phyloP scores from a whole-genome alignment of 805 yeast species.

The Nakazawaea anatomiae region DNA sequence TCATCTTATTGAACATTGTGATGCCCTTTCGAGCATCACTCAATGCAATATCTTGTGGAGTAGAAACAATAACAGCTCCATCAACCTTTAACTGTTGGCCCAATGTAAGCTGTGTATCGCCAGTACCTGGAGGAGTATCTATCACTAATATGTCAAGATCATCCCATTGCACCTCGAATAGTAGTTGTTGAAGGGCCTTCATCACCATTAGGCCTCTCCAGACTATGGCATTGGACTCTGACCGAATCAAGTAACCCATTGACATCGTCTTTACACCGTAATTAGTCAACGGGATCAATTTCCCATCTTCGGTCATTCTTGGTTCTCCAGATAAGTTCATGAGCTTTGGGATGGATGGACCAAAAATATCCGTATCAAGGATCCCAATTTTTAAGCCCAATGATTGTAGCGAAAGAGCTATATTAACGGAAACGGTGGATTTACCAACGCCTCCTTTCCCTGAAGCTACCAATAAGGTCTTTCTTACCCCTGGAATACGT shows the following conservation, averaged over 20 bases:
- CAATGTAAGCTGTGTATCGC: conserved; percentile 80
- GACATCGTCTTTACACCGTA: conserved; percentile 83
- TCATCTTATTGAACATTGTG: conserved; percentile 67
- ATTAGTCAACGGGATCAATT: conserved; percentile 59
- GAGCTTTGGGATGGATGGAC: conserved; percentile 76
- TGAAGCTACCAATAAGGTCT: conserved; percentile 61
- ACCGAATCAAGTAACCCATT: conserved; percentile 73
- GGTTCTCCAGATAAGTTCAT: conserved; percentile 71
- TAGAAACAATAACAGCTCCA: conserved; percentile 78
- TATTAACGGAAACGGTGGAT: conserved; percentile 65
- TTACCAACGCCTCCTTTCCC: conserved; percentile 84
- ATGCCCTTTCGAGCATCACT: conserved; percentile 78
- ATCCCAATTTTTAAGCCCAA: conserved; percentile 58
- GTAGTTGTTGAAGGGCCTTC: conserved; percentile 79
- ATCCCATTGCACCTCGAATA: conserved; percentile 78
- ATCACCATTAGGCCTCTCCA: conserved; percentile 88
- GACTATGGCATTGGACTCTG: conserved; percentile 63
- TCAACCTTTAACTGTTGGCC: conserved; percentile 71
- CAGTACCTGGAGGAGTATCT: conserved; percentile 92
- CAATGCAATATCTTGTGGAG: conserved; percentile 82
- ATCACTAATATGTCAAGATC: conserved; percentile 61
- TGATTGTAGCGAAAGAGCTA: conserved; percentile 55
- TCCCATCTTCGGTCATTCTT: conserved; percentile 41
- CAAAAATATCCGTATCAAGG: conserved; percentile 77
- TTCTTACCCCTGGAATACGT: conserved; percentile 53